Percentiles rank a stretch among this genome's conserved stretches.
phyloP scores from a whole-genome alignment of 2,329 filamentous ascomycete species.

The Volutella citrinella region DNA sequence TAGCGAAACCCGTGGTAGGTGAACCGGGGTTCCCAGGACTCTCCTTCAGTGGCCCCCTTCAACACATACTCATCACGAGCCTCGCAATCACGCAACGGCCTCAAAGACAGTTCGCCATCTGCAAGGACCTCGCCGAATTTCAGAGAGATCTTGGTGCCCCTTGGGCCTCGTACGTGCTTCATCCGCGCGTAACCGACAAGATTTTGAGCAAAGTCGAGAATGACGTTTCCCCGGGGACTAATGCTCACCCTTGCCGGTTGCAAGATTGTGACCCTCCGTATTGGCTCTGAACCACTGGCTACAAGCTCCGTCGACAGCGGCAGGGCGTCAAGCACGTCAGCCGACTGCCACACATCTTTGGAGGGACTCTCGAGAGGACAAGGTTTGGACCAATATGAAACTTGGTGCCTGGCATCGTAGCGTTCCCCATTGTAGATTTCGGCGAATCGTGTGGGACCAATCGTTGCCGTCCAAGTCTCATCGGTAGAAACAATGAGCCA shows the following conservation, averaged over 20 bases:
- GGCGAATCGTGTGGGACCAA: conserved; percentile 29
- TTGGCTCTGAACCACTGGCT: conserved; percentile 41
- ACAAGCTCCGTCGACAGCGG: conserved; percentile 31
- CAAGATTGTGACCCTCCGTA: conserved; percentile 33
- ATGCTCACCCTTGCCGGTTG: conserved; percentile 29
- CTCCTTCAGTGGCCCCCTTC: conserved; percentile 10
- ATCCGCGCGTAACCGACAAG: conserved; percentile 49
- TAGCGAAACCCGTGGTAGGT: conserved; percentile 57
- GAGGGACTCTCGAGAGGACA: conserved; percentile 7
- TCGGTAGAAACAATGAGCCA: conserved; percentile 26
- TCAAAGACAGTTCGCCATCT: conserved; percentile 37
- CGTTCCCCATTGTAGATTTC: conserved; percentile 52
- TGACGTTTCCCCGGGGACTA: conserved; percentile 39
- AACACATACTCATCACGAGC: conserved; percentile 46
- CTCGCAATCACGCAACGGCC: conserved; percentile 43
- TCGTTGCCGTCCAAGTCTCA: conserved; percentile 33
- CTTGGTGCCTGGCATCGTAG: conserved; percentile 39
- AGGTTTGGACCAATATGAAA: not conserved
- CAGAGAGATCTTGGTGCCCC: conserved; percentile 41
- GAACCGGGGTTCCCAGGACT: conserved; percentile 41
- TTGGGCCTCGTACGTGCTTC: conserved; percentile 29
- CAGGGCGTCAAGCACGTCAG: conserved; percentile 9
- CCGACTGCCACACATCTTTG: conserved; percentile 34
- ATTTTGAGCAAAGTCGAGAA: conserved; percentile 57
- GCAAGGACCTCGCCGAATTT: conserved; percentile 55